Base-by-base conservation (phyloP, 257 asterid species). In the Galeopsis tetrahit region DNA sequence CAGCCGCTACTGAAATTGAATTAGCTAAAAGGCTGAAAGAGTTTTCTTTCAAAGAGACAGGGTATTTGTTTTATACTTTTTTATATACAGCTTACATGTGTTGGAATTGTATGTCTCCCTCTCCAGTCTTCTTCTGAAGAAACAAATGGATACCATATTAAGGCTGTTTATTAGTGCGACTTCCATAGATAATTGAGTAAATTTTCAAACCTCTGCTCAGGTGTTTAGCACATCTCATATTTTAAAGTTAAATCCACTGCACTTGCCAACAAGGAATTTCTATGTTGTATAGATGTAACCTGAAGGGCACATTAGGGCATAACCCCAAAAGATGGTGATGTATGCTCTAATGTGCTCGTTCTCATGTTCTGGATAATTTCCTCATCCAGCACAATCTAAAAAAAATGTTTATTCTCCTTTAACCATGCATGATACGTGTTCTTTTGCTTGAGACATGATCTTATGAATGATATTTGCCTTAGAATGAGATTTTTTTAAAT, bases 1-100 rank as follows among this genome's bases (percentile, higher is more conserved):
- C 96, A 71, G 98, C 99, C n/a, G 99, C 99, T 72, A 85, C 97
- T 70, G 99, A 92, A 86, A 90, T 95, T 58, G 98, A 95, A 75
- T 76, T 95, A 73, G 97, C 98, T 55, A 86, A 78, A 77, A 90
- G 90, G 72, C 86, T 95, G 85, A 92, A 95, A 83, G 98, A 92
- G 67, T 90, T 92, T 80, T 86, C 99, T 70, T 79, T 89, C 75
- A 90, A 82, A 84, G 98, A 95, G 80, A 95, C 97, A 10, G 99
- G 99, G 99, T 95, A 87, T 78, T 55, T 71, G 51, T 70, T 76
- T 66, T 14, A 36, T 68, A 10, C 57, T 10, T 60, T 63, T 62
- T 60, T 59, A 59, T 59, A 38, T 70, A 10, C 46, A 58, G 14
- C 58, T 46, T 53, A 21, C 59, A 69, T 52, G 35, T 56, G 58